Evolutionary conservation across 129 eudicot genomes (phyloP).

Genomic region (Deinandra increscens): DNA sequence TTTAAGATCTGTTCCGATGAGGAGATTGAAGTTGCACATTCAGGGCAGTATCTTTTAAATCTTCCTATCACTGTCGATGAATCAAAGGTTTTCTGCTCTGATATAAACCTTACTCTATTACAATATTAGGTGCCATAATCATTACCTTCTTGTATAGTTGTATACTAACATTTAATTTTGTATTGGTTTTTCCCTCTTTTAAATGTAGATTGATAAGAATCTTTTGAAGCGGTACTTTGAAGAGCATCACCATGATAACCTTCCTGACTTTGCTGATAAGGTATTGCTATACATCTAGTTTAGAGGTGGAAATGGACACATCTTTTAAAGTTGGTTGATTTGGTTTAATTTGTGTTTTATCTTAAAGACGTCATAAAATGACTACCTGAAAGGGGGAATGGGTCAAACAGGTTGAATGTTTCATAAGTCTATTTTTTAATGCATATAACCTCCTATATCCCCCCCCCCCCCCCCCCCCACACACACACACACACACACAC

Average conservation of each 20-base stretch:
- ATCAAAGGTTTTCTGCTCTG: constrained; percentile 58
- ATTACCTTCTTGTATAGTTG: not conserved
- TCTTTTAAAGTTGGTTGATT: not conserved
- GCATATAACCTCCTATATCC: not conserved
- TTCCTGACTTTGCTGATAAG: constrained; percentile 95
- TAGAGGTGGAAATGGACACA: not conserved
- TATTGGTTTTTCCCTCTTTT: not conserved
- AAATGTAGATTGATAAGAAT: constrained; percentile 71
- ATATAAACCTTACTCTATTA: constrained; percentile 12
- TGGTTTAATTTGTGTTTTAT: not conserved
- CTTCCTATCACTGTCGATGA: constrained; percentile 95
- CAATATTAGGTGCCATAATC: constrained; percentile 8
- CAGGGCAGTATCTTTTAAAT: constrained; percentile 89
- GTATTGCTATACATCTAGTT: constrained; percentile 35
- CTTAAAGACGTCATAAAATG: not conserved
- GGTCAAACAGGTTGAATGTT: not conserved
- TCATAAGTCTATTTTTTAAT: not conserved
- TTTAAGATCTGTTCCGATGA: constrained; percentile 81
- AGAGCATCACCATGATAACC: constrained; percentile 65
- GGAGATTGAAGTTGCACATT: constrained; percentile 82
- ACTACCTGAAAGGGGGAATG: not conserved
- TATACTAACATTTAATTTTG: not conserved
- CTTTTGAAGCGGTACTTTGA: constrained; percentile 68
- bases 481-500: no score
- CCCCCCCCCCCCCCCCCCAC: no score